Evolutionary conservation across 768 basidiomycete species (phyloP).

Genomic region (Pisolithus sp.): DNA sequence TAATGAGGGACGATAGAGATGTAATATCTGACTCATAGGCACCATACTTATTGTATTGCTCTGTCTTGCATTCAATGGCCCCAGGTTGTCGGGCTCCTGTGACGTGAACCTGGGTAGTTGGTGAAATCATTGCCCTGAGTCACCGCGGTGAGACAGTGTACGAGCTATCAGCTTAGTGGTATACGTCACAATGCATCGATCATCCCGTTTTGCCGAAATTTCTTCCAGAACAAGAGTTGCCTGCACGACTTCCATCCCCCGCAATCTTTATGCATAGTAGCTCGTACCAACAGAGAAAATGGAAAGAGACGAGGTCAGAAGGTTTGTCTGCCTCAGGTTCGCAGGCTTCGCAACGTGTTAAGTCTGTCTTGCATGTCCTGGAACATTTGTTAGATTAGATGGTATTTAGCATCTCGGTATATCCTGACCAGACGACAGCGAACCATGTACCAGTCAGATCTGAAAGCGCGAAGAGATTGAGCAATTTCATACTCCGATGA

Average conservation of each 20-base stretch:
- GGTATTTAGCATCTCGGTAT: constrained; percentile 30
- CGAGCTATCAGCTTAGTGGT: constrained; percentile 21
- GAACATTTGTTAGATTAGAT: constrained; percentile 27
- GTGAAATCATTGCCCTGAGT: not conserved
- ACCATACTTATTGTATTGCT: not conserved
- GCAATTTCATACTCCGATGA: constrained; percentile 37
- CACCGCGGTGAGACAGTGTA: constrained; percentile 1
- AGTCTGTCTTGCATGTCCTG: constrained; percentile 34
- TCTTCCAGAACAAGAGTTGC: constrained; percentile 12
- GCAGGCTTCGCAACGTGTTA: constrained; percentile 12
- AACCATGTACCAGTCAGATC: constrained; percentile 48
- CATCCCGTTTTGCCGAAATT: constrained; percentile 18
- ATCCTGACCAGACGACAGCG: constrained; percentile 33
- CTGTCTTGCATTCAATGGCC: too few relatives aligned
- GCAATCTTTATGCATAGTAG: constrained; percentile 16
- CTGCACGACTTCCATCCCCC: constrained; percentile 10
- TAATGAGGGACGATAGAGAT: constrained; percentile 41
- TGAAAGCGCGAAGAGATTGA: constrained; percentile 43
- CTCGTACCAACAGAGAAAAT: constrained; percentile 16
- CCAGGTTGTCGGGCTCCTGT: too few relatives aligned
- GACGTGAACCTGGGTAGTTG: too few relatives aligned
- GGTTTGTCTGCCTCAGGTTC: constrained; percentile 18
- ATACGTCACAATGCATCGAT: constrained; percentile 21
- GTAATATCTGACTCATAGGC: not conserved
- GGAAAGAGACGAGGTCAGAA: constrained; percentile 21